These are phyloP conservation scores for Gamarada debralockiae DNA, from an alignment of 495 filamentous ascomycete species.

Conservation along the genomic window DNA sequence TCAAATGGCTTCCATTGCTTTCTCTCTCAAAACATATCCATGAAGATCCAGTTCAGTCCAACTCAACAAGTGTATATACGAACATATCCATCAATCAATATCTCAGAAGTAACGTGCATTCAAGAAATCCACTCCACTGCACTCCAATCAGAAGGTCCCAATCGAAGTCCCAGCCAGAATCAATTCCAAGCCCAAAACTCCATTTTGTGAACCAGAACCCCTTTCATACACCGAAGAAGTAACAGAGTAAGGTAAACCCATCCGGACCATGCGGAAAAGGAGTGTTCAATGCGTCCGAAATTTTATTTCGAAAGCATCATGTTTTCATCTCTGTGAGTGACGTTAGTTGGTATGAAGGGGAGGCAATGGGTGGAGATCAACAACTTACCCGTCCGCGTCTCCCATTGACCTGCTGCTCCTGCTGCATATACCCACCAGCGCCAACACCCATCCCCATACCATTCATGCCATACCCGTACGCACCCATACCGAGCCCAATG, in stretches of 20 bases:
- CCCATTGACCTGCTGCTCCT: conserved; percentile 43
- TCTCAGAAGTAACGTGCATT: neutral
- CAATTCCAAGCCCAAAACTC: neutral
- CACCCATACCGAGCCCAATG: conserved; percentile 44
- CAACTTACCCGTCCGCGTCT: conserved; percentile 50
- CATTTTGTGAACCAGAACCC: conserved; percentile 2
- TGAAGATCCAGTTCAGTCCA: too few species aligned
- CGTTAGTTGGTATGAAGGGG: too few species aligned
- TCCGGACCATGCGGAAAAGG: neutral
- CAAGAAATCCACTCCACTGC: neutral
- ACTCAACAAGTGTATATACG: conserved; percentile 4
- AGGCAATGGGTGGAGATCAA: conserved; percentile 1
- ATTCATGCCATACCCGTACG: conserved; percentile 32
- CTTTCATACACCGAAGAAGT: neutral
- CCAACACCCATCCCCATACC: conserved; percentile 35
- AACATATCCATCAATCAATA: conserved; percentile 2
- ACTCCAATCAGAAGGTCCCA: too few species aligned
- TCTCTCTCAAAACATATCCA: too few species aligned
- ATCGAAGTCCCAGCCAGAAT: neutral
- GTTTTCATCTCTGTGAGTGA: too few species aligned
- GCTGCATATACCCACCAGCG: conserved; percentile 28
- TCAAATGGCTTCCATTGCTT: too few species aligned
- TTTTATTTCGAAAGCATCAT: neutral
- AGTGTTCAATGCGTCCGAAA: neutral
- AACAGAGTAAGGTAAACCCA: neutral